Evolutionary conservation across 2,329 filamentous ascomycete species (phyloP).

Genomic region (Talaromyces islandicus): DNA sequence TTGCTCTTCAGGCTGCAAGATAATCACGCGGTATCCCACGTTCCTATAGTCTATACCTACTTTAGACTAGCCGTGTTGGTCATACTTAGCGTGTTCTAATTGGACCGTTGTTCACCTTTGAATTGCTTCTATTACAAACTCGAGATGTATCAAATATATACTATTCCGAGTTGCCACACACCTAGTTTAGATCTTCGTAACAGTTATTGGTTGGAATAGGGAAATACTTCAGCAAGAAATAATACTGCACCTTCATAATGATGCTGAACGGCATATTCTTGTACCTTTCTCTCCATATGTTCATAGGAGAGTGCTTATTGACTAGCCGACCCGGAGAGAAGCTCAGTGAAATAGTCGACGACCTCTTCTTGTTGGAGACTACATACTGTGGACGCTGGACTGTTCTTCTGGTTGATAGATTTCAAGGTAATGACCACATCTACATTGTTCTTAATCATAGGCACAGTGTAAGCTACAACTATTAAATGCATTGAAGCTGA

Average conservation of each 20-base stretch:
- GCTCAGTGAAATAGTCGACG: background rate
- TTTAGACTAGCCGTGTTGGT: background rate
- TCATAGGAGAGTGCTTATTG: too few relatives aligned
- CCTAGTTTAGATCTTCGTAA: too few relatives aligned
- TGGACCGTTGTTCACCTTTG: background rate
- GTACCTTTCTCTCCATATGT: too few relatives aligned
- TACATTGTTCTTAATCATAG: too few relatives aligned
- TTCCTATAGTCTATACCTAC: background rate
- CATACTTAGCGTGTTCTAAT: background rate
- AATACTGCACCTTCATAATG: too few relatives aligned
- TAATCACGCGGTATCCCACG: background rate
- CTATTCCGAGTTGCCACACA: too few relatives aligned
- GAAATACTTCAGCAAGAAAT: too few relatives aligned
- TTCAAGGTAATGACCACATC: too few relatives aligned
- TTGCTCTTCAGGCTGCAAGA: background rate
- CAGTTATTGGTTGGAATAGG: too few relatives aligned
- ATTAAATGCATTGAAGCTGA: background rate
- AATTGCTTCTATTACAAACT: background rate
- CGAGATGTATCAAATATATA: too few relatives aligned
- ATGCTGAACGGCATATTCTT: too few relatives aligned
- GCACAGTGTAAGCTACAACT: background rate
- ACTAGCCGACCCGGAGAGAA: background rate
- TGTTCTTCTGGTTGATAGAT: too few relatives aligned
- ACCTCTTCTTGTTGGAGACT: background rate
- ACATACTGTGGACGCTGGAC: background rate